A percentile compares a stretch with the other conserved stretches of the same genome.
These are phyloP conservation scores for Lepidium aucheri DNA, from an alignment of 345 rosid genomes.

Conservation along the genomic window DNA sequence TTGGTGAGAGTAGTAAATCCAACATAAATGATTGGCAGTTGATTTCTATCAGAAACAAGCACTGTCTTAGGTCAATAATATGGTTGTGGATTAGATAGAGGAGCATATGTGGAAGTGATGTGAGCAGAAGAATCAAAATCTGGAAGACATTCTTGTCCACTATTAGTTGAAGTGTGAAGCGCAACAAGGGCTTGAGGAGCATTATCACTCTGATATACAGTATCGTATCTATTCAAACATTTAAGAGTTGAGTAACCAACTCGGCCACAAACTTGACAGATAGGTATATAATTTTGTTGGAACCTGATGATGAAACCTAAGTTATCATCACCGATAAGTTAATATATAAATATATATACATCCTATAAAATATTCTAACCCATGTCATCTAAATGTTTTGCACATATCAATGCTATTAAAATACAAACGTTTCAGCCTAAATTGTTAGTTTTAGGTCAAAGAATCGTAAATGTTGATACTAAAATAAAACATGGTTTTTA, in stretches of 20 bases:
- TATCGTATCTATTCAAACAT: not conserved
- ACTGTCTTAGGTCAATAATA: not conserved
- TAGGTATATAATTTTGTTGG: too few relatives aligned
- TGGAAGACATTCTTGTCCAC: not conserved
- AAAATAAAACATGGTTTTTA: too few relatives aligned
- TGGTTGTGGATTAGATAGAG: not conserved
- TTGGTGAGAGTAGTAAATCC: not conserved
- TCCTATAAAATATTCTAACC: too few relatives aligned
- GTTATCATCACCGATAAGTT: too few relatives aligned
- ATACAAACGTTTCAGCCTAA: too few relatives aligned
- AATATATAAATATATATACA: too few relatives aligned
- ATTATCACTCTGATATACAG: fast-evolving
- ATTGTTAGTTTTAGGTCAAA: too few relatives aligned
- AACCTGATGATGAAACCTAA: too few relatives aligned
- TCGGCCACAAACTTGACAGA: not conserved
- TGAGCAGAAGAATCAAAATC: not conserved
- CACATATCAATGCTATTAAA: too few relatives aligned
- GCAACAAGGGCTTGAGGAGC: not conserved
- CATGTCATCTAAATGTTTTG: too few relatives aligned
- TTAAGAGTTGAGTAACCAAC: not conserved
- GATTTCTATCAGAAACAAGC: not conserved
- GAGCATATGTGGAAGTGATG: not conserved
- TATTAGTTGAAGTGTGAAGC: not conserved
- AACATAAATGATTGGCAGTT: not conserved
- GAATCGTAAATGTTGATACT: too few relatives aligned